These are phyloP conservation scores for Lagenidium sp. DNA, from an alignment of 352 stramenopile species.

Conservation along the genomic window DNA sequence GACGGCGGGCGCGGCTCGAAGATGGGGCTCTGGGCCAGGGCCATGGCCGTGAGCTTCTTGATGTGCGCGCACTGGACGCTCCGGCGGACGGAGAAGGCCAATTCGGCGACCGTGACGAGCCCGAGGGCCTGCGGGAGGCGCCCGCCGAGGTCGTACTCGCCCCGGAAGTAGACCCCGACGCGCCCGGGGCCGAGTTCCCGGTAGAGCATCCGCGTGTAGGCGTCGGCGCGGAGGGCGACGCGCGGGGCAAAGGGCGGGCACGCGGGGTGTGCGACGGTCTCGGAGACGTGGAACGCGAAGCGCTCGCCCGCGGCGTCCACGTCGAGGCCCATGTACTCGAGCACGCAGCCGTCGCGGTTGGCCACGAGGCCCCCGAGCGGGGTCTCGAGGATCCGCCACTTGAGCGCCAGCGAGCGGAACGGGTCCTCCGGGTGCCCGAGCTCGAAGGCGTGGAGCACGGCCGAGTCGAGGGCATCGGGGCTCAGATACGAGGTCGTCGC, in stretches of 20 bases:
- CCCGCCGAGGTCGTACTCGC: constrained; percentile 8
- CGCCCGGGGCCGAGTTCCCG: constrained; percentile 5
- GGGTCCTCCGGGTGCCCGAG: constrained; percentile 6
- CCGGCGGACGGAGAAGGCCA: constrained; percentile 6
- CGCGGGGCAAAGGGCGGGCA: constrained; percentile 12
- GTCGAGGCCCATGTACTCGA: constrained; percentile 19
- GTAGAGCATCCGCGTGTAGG: constrained; percentile 6
- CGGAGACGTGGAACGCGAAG: constrained; percentile 15
- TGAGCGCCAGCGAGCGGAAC: constrained; percentile 15
- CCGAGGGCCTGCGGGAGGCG: constrained; percentile 4
- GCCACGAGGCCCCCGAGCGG: constrained; percentile 6
- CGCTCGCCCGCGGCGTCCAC: constrained; percentile 3
- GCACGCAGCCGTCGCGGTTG: constrained; percentile 11
- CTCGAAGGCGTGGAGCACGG: constrained; percentile 15
- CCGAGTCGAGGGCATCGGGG: constrained; percentile 9
- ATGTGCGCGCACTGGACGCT: constrained; percentile 12
- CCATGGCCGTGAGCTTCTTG: constrained; percentile 18
- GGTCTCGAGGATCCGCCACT: constrained; percentile 15
- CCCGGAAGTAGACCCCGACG: constrained; percentile 10
- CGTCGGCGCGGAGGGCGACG: constrained; percentile 1
- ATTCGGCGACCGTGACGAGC: constrained; percentile 6
- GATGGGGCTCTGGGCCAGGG: constrained; percentile 8
- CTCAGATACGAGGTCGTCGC: constrained; percentile 14
- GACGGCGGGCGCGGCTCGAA: constrained; percentile 1
- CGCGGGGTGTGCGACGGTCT: constrained; percentile 9